Conservation (phyloP, 345 rosid species). For the Eucalyptus pauciflora region DNA sequence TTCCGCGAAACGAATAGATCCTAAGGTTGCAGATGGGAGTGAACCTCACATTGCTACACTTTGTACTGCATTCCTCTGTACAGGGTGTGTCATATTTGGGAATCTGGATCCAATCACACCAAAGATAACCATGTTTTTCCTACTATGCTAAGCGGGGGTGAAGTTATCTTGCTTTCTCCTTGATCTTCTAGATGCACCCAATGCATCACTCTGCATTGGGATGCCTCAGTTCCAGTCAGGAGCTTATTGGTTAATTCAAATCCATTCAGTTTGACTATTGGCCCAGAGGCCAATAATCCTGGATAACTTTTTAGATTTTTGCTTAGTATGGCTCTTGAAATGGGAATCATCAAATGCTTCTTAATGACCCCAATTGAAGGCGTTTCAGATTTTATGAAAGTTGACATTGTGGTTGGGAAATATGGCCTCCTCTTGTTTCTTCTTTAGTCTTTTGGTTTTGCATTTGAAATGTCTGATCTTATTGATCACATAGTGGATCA, state of each 20-base stretch:
- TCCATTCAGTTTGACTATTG: not conserved
- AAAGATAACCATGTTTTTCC: slow-evolving; percentile 92
- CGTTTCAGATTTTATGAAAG: not conserved
- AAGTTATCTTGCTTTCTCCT: slow-evolving; percentile 98
- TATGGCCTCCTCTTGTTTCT: not conserved
- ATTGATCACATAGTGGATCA: not conserved
- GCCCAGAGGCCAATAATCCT: not conserved
- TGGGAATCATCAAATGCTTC: not conserved
- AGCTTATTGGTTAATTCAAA: too few species aligned
- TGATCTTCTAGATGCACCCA: slow-evolving; percentile 82
- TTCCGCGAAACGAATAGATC: too few species aligned
- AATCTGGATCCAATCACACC: slow-evolving; percentile 96
- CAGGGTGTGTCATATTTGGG: slow-evolving; percentile 80
- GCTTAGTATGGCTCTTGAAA: not conserved
- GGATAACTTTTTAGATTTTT: not conserved
- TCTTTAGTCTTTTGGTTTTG: not conserved
- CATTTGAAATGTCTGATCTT: not conserved
- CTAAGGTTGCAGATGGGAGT: slow-evolving; percentile 43
- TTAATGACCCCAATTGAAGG: not conserved
- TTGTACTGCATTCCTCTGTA: slow-evolving; percentile 79
- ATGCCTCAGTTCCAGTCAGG: slow-evolving; percentile 1
- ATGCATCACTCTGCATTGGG: slow-evolving; percentile 69
- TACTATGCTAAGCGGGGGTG: slow-evolving; percentile 90
- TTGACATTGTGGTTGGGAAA: not conserved
- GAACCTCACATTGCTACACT: slow-evolving; percentile 90